A percentile compares a stretch with the other conserved stretches of the same genome.
These are phyloP conservation scores for Jamesozyma lodderae DNA, from an alignment of 805 yeast genomes.

Conservation along the genomic window DNA sequence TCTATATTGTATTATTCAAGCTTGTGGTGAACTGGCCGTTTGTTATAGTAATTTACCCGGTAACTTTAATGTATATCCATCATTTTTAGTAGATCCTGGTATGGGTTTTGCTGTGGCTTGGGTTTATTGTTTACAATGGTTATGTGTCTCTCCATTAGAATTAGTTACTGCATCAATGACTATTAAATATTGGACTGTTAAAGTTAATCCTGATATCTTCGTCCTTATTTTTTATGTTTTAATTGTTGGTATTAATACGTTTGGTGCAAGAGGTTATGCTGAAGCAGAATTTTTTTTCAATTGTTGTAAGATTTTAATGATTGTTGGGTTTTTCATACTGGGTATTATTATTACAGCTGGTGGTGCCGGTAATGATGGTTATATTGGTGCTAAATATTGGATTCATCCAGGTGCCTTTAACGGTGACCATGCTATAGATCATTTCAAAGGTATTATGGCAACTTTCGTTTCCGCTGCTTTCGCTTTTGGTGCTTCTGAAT, in stretches of 20 bases:
- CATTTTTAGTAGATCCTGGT: slow-evolving; percentile 56
- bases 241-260: slow-evolving; percentile 40
- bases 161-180: slow-evolving; percentile 54
- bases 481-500: slow-evolving; percentile 57
- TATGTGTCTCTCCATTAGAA: slow-evolving; percentile 58
- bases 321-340: slow-evolving; percentile 50
- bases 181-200: slow-evolving; percentile 43
- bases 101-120: slow-evolving; percentile 66
- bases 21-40: slow-evolving; percentile 64
- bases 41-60: slow-evolving; percentile 54
- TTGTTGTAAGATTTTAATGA: slow-evolving; percentile 46
- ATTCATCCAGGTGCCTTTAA: slow-evolving; percentile 56
- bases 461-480: slow-evolving; percentile 63
- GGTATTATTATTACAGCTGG: slow-evolving; percentile 48
- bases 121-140: slow-evolving; percentile 60
- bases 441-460: slow-evolving; percentile 56
- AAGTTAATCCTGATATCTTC: slow-evolving; percentile 46
- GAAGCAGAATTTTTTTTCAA: slow-evolving; percentile 62
- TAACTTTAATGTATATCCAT: slow-evolving; percentile 50
- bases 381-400: slow-evolving; percentile 52
- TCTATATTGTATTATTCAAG: slow-evolving; percentile 49
- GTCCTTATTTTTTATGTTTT: slow-evolving; percentile 48
- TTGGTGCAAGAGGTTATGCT: slow-evolving; percentile 53
- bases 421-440: slow-evolving; percentile 29
- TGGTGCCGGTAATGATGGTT: slow-evolving; percentile 47